phyloP scores from a whole-genome alignment of 73 alveolate species.

The Paramecium caudatum region DNA sequence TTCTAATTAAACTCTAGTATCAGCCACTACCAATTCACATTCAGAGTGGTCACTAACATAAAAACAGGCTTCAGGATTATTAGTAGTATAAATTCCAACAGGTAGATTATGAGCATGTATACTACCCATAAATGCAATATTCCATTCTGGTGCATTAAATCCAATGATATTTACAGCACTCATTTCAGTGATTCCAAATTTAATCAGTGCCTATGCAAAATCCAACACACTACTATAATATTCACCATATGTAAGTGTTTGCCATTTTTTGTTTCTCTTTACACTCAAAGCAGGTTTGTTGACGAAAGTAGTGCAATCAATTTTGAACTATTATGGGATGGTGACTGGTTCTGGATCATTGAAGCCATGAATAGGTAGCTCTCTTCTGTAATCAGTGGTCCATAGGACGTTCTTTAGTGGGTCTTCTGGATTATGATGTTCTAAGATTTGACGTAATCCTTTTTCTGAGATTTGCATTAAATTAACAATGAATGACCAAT shows the following conservation, averaged over 20 bases:
- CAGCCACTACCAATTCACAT: conserved; percentile 82
- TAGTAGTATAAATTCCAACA: conserved; percentile 88
- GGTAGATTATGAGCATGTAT: conserved; percentile 83
- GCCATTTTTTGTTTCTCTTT: conserved; percentile 78
- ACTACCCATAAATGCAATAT: conserved; percentile 84
- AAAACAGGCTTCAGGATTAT: conserved; percentile 85
- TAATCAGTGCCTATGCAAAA: conserved; percentile 83
- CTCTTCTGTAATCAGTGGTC: conserved; percentile 56
- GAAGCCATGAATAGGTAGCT: conserved; percentile 62
- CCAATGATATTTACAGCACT: conserved; percentile 86
- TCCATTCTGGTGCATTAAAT: conserved; percentile 91
- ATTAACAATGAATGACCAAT: conserved; percentile 26
- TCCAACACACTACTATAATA: conserved; percentile 71
- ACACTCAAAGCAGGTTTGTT: conserved; percentile 76
- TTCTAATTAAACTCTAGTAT: conserved; percentile 77
- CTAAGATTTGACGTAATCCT: conserved; percentile 56
- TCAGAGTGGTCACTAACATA: conserved; percentile 87
- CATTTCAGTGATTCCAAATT: conserved; percentile 78
- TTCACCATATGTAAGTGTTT: conserved; percentile 79
- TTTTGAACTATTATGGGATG: conserved; percentile 27
- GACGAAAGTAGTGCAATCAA: not conserved
- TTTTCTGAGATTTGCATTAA: conserved; percentile 33
- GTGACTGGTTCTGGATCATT: conserved; percentile 70
- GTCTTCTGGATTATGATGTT: conserved; percentile 58
- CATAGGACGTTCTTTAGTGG: conserved; percentile 65